Percentiles rank a stretch among this genome's conserved stretches.
phyloP scores from a whole-genome alignment of 1,139 yeast species.

The Wickerhamiella pararugosa region DNA sequence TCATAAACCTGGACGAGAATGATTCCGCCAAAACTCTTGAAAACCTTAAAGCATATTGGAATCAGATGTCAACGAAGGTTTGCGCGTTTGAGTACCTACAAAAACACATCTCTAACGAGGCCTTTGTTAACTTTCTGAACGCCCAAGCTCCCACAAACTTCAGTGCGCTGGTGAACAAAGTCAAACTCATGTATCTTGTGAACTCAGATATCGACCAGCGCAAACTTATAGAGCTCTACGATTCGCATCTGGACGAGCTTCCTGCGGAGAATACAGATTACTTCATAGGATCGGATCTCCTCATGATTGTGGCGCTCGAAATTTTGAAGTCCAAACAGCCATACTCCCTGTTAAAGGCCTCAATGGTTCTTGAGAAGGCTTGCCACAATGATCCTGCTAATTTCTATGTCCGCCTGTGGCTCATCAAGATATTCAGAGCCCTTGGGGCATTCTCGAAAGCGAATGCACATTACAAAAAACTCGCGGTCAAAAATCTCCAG shows the following conservation, averaged over 20 bases:
- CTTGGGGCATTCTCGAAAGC: constrained; percentile 44
- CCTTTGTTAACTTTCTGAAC: constrained; percentile 11
- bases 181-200: constrained; percentile 29
- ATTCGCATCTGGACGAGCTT: constrained; percentile 20
- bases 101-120: constrained; percentile 20
- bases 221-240: constrained; percentile 27
- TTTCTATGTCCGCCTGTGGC: constrained; percentile 54
- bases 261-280: constrained; percentile 40
- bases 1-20: constrained; percentile 31
- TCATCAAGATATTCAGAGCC: constrained; percentile 46
- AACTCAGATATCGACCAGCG: constrained; percentile 14
- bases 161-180: constrained; percentile 34
- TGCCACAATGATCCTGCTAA: constrained; percentile 42
- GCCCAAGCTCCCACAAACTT: constrained; percentile 21
- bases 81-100: constrained; percentile 49
- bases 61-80: constrained; percentile 33
- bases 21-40: constrained; percentile 16
- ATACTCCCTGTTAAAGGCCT: constrained; percentile 22
- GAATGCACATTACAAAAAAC: constrained; percentile 33
- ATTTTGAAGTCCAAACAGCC: constrained; percentile 8
- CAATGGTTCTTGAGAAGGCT: constrained; percentile 35
- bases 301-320: constrained; percentile 33
- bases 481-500: constrained; percentile 66
- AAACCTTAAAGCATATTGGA: constrained; percentile 31
- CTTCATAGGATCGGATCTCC: constrained; percentile 48